A percentile compares a stretch with the other conserved stretches of the same genome.
Evolutionary conservation across 148 eudicot genomes (phyloP).

Genomic region (Gaultheria prostrata): DNA sequence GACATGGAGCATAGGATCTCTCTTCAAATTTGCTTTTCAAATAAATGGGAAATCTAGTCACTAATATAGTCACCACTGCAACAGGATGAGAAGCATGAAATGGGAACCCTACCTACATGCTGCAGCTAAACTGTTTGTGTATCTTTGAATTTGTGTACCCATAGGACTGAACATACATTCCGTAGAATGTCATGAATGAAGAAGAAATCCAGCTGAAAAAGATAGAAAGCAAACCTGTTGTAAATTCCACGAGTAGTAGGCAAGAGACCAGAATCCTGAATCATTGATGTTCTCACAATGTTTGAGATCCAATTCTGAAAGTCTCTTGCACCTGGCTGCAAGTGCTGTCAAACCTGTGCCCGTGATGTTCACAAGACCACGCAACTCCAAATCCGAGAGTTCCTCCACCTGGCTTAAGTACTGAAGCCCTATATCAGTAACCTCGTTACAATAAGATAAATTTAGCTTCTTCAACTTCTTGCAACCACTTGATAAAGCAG

Average conservation of each 20-base stretch:
- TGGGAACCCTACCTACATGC: not conserved
- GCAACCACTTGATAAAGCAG: conserved; percentile 63
- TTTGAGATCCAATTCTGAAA: conserved; percentile 64
- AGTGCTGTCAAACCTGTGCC: conserved; percentile 54
- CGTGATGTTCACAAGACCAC: conserved; percentile 45
- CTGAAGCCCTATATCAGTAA: conserved; percentile 65
- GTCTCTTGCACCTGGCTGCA: conserved; percentile 60
- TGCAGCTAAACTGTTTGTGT: not conserved
- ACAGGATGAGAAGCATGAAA: not conserved
- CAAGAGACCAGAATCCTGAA: conserved; percentile 65
- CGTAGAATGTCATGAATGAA: not conserved
- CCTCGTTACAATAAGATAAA: conserved; percentile 57
- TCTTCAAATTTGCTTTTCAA: not conserved
- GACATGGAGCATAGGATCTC: not conserved
- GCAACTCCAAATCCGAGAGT: conserved; percentile 62
- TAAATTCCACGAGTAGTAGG: conserved; percentile 52
- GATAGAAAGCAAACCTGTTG: conserved; percentile 42
- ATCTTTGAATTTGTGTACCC: not conserved
- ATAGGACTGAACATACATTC: not conserved
- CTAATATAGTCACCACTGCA: not conserved
- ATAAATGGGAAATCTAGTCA: not conserved
- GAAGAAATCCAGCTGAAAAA: not conserved
- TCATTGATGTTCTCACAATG: conserved; percentile 61
- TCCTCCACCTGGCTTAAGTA: conserved; percentile 49
- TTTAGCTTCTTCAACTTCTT: conserved; percentile 59